Evolutionary conservation across 768 basidiomycete species (phyloP).

Genomic region (Pilatotrama ljubarskyi): DNA sequence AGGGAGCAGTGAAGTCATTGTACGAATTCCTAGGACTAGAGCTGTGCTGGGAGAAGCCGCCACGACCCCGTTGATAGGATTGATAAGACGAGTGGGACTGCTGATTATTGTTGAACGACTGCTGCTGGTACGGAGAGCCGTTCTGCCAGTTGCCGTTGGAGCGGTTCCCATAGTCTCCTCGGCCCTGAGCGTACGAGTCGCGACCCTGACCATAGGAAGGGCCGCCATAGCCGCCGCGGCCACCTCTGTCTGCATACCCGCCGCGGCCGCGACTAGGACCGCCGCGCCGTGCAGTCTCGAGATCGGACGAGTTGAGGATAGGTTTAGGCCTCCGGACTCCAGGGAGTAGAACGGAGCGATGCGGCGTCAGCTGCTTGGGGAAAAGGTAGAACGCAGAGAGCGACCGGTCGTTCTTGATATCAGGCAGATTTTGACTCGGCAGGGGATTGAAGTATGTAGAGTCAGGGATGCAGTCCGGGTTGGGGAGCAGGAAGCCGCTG

Average conservation of each 20-base stretch:
- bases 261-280: slow-evolving; percentile 44
- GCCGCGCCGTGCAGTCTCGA: slow-evolving; percentile 60
- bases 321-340: slow-evolving; percentile 62
- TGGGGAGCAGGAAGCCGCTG: slow-evolving; percentile 75
- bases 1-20: slow-evolving; percentile 25
- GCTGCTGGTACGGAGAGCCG: slow-evolving; percentile 6
- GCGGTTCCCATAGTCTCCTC: slow-evolving; percentile 7
- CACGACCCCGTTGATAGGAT: slow-evolving; percentile 17
- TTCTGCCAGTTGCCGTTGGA: slow-evolving; percentile 17
- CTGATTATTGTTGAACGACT: slow-evolving; percentile 7
- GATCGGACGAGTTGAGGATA: slow-evolving; percentile 66
- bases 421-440: slow-evolving; percentile 55
- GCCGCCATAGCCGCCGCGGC: slow-evolving; percentile 34
- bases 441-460: slow-evolving; percentile 86
- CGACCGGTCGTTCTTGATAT: slow-evolving; percentile 86
- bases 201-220: slow-evolving; percentile 8
- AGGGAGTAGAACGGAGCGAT: slow-evolving; percentile 80
- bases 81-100: slow-evolving; percentile 17
- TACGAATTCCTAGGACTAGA: slow-evolving; percentile 20
- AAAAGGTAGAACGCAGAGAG: slow-evolving; percentile 87
- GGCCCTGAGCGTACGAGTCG: neutral
- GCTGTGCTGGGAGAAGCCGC: slow-evolving; percentile 15
- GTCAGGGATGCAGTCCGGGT: slow-evolving; percentile 88
- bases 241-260: slow-evolving; percentile 42
- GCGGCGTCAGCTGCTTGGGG: slow-evolving; percentile 83